phyloP scores from a whole-genome alignment of 2,329 filamentous ascomycete genomes.

The Orbilia javanica region DNA sequence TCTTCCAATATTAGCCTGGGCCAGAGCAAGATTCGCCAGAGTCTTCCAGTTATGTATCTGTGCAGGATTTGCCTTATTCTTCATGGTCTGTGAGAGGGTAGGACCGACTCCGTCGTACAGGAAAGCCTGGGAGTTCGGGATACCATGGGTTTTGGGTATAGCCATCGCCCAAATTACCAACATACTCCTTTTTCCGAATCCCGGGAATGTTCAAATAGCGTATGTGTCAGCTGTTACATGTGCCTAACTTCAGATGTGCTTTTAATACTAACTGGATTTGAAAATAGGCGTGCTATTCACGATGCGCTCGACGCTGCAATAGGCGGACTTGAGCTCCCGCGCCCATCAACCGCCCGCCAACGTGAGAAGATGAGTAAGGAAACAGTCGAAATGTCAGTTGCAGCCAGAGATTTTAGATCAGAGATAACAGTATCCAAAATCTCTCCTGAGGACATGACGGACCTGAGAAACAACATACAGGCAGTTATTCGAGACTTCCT shows the following conservation, averaged over 20 bases:
- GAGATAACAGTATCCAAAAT: constrained; percentile 72
- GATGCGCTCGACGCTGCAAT: constrained; percentile 60
- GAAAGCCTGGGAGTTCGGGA: constrained; percentile 67
- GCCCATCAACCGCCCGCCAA: constrained; percentile 63
- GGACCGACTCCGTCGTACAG: constrained; percentile 65
- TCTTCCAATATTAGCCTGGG: constrained; percentile 69
- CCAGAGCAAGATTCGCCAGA: constrained; percentile 71
- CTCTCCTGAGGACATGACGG: constrained; percentile 68
- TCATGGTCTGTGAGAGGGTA: constrained; percentile 66
- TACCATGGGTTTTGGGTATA: constrained; percentile 72
- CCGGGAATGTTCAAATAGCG: constrained; percentile 71
- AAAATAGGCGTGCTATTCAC: constrained; percentile 59
- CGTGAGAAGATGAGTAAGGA: constrained; percentile 68
- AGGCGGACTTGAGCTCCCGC: constrained; percentile 66
- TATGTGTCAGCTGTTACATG: constrained; percentile 58
- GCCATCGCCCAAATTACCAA: constrained; percentile 70
- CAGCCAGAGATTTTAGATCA: constrained; percentile 71
- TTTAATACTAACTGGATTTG: constrained; percentile 41
- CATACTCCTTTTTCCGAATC: constrained; percentile 69
- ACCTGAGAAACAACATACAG: constrained; percentile 71
- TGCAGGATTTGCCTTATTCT: constrained; percentile 71
- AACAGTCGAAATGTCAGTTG: constrained; percentile 72
- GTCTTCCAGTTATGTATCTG: constrained; percentile 71
- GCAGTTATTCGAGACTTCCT: constrained; percentile 70
- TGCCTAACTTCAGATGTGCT: neutral